Base-by-base conservation (phyloP, 1,139 yeast species). In the Eremothecium sinecaudum region DNA sequence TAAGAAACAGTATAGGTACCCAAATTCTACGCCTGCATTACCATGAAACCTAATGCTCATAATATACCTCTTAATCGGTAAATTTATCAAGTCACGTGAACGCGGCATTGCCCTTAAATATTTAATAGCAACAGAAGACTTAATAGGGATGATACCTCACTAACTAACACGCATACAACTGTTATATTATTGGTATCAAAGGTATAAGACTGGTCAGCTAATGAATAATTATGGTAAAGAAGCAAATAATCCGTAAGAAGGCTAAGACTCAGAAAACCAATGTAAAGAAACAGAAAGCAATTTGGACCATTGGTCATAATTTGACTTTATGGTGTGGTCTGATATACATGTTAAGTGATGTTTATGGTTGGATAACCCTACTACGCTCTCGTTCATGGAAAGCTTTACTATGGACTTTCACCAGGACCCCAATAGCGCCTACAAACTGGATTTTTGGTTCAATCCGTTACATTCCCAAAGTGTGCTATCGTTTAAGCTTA, bases 231-330 rank as follows among this genome's bases (percentile, higher is more conserved):
- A 48, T 47, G 50, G 34, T 41, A 5, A 49, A 45, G 10, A 50
- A 51, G 15, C 45, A 51, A 36, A 40, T 52, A 5, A 43, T 55
- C 14, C 44, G 50, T 24, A 52, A 50, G 33, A 54, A 45, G 36
- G 18, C 38, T 8, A 40, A 42, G 36, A 42, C 44, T 11, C 39
- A 36, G 22, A 34, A 19, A 12, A 53, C 50, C 31, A 50, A 54
- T 4, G 28, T 51, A 17, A 47, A 42, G n/a, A 41, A 38, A 24
- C 54, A 72, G 48, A 68, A 69, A 48, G 52, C 64, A 36, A 41
- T 66, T 9, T 80, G 92, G 92, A 46, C 75, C 3, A 67, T 59
- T 1, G 90, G 90, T 6, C 90, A 80, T 56, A 41, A 43, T 0
- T 23, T 62, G 5, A 64, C 77, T 1, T 36, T 79, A 18, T 62